A percentile compares a stretch with the other conserved stretches of the same genome.
Conservation (phyloP, 768 basidiomycete species). For the Termitomyces sp. region DNA sequence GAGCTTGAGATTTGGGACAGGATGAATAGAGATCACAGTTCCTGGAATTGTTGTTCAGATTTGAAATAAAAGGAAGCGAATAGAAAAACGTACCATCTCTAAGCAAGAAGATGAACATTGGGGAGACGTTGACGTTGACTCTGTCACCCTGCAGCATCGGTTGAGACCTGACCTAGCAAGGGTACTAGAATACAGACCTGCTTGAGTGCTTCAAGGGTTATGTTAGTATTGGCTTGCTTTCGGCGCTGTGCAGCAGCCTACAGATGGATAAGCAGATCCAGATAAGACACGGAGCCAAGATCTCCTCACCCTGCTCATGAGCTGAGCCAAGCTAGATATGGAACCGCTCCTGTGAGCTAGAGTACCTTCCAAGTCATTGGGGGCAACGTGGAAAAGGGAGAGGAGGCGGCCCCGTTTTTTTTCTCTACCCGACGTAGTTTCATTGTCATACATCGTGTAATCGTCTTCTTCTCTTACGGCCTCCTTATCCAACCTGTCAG, state of each 20-base stretch:
- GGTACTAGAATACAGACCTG: conserved; percentile 6
- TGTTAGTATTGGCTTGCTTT: conserved; percentile 10
- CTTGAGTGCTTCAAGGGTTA: conserved; percentile 17
- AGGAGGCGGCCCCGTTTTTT: conserved; percentile 10
- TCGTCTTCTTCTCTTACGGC: conserved; percentile 8
- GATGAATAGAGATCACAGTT: conserved; percentile 56
- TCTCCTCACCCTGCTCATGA: conserved; percentile 7
- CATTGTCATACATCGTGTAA: conserved; percentile 5
- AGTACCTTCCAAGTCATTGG: conserved; percentile 15
- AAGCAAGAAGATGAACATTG: conserved; percentile 62
- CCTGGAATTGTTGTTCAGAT: conserved; percentile 23
- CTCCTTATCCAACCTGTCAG: conserved; percentile 3
- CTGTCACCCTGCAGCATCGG: conserved; percentile 32
- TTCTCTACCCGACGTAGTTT: background rate
- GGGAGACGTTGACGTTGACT: conserved; percentile 50
- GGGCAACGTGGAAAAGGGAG: conserved; percentile 2
- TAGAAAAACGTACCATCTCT: conserved; percentile 42
- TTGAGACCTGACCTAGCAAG: background rate
- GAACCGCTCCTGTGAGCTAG: conserved; percentile 6
- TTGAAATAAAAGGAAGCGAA: background rate
- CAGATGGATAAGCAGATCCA: background rate
- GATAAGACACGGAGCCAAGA: background rate
- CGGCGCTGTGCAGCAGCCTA: conserved; percentile 11
- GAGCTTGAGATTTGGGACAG: conserved; percentile 38
- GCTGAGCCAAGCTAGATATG: conserved; percentile 8